These are phyloP conservation scores for Aspergillus jensenii DNA, from an alignment of 2,329 filamentous ascomycete species.

Conservation along the genomic window DNA sequence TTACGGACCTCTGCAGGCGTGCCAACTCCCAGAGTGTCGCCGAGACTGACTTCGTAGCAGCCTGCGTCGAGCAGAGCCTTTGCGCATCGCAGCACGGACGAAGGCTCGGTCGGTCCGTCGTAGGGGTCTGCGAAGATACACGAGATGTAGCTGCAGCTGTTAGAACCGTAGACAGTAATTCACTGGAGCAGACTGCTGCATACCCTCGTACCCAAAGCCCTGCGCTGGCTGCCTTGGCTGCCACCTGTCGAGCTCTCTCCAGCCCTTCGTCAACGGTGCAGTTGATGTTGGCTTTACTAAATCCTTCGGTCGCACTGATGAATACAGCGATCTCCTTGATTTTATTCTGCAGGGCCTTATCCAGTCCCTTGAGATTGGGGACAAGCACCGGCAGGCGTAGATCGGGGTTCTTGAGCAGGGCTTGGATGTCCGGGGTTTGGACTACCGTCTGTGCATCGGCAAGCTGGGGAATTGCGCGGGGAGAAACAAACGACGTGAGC, in stretches of 20 bases:
- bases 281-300: conserved; percentile 45
- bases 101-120: conserved; percentile 54
- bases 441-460: conserved; percentile 33
- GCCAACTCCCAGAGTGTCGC: conserved; percentile 89
- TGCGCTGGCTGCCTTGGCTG: conserved; percentile 23
- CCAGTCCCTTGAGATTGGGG: conserved; percentile 45
- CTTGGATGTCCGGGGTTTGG: conserved; percentile 33
- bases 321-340: conserved; percentile 44
- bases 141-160: conserved; percentile 31
- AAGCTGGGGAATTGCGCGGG: conserved; percentile 82
- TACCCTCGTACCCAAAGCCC: conserved; percentile 38
- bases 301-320: conserved; percentile 43
- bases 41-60: conserved; percentile 85
- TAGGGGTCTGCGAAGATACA: conserved; percentile 48
- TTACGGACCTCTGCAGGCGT: conserved; percentile 48
- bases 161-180: neutral
- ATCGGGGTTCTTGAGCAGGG: conserved; percentile 50
- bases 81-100: conserved; percentile 51
- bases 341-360: conserved; percentile 55
- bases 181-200: neutral
- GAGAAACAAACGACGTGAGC: conserved; percentile 77
- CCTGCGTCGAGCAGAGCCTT: conserved; percentile 75
- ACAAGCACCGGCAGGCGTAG: conserved; percentile 40
- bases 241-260: conserved; percentile 32
- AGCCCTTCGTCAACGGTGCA: conserved; percentile 41